Evolutionary conservation across 2,329 filamentous ascomycete genomes (phyloP).

Genomic region (Thelonectria blattea): DNA sequence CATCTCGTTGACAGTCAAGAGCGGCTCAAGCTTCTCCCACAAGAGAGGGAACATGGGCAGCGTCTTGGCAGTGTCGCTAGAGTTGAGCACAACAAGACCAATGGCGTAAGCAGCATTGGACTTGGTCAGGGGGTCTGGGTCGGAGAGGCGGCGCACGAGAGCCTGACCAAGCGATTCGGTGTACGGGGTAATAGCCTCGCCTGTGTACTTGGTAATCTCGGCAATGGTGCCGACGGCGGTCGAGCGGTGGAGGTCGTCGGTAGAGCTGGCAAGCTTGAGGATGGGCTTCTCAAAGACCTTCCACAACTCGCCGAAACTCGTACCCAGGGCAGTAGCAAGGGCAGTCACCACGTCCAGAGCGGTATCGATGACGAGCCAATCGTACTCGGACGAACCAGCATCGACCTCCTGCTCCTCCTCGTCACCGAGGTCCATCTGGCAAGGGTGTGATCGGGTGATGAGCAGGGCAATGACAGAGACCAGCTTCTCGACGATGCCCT

Average conservation of each 20-base stretch:
- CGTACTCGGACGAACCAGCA: conserved; percentile 87
- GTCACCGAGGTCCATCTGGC: conserved; percentile 87
- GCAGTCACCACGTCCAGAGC: conserved; percentile 89
- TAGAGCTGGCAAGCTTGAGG: conserved; percentile 84
- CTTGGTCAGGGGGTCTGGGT: conserved; percentile 90
- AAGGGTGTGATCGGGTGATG: conserved; percentile 88
- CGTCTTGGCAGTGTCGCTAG: conserved; percentile 70
- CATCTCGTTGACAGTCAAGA: conserved; percentile 78
- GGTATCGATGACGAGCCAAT: conserved; percentile 96
- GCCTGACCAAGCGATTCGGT: conserved; percentile 79
- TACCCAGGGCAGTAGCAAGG: conserved; percentile 80
- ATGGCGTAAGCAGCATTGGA: conserved; percentile 94
- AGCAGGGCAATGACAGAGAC: conserved; percentile 78
- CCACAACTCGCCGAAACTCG: conserved; percentile 85
- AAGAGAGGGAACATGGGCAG: conserved; percentile 81
- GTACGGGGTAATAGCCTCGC: conserved; percentile 78
- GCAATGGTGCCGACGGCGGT: conserved; percentile 91
- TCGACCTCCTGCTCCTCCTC: conserved; percentile 77
- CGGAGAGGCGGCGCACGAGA: conserved; percentile 83
- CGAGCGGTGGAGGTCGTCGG: conserved; percentile 85
- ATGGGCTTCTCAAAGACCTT: conserved; percentile 95
- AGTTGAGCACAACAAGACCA: conserved; percentile 84
- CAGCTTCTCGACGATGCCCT: conserved; percentile 73
- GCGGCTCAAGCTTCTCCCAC: conserved; percentile 83
- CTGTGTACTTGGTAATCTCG: conserved; percentile 88